These are phyloP conservation scores for Datura wrightii DNA, from an alignment of 257 asterid genomes.

Conservation along the genomic window DNA sequence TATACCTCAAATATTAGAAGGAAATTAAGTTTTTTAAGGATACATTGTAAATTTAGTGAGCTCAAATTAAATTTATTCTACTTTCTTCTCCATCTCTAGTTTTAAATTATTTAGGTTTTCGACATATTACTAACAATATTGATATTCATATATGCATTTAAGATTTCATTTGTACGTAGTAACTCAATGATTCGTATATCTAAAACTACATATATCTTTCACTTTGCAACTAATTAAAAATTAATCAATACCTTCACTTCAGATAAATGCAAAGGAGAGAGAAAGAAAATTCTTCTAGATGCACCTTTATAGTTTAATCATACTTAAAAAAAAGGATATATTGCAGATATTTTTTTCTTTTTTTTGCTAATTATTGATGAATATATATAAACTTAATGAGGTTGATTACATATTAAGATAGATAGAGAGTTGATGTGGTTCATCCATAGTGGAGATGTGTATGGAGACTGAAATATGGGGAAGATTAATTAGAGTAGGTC, in stretches of 20 bases:
- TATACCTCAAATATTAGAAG: too few relatives aligned
- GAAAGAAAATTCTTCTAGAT: background rate
- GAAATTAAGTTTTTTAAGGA: too few relatives aligned
- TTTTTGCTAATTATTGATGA: background rate
- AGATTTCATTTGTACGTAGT: background rate
- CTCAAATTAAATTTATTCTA: too few relatives aligned
- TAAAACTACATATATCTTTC: too few relatives aligned
- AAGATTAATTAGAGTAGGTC: background rate
- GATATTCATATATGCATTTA: too few relatives aligned
- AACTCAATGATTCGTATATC: background rate
- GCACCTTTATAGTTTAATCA: background rate
- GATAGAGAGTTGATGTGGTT: background rate
- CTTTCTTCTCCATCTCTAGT: too few relatives aligned
- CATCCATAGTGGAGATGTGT: conserved; percentile 14
- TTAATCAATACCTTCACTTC: too few relatives aligned
- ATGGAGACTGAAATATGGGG: background rate
- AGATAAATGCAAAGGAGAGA: background rate
- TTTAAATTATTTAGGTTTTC: too few relatives aligned
- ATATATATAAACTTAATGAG: background rate
- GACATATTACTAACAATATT: too few relatives aligned
- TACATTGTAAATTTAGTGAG: too few relatives aligned
- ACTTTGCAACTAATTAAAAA: too few relatives aligned
- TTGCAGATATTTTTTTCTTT: background rate
- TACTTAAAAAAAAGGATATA: too few relatives aligned
- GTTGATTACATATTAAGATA: background rate